Percentiles rank a stretch among this genome's conserved stretches.
These are phyloP conservation scores for Aphanomyces astaci DNA, from an alignment of 352 stramenopile genomes.

Conservation along the genomic window DNA sequence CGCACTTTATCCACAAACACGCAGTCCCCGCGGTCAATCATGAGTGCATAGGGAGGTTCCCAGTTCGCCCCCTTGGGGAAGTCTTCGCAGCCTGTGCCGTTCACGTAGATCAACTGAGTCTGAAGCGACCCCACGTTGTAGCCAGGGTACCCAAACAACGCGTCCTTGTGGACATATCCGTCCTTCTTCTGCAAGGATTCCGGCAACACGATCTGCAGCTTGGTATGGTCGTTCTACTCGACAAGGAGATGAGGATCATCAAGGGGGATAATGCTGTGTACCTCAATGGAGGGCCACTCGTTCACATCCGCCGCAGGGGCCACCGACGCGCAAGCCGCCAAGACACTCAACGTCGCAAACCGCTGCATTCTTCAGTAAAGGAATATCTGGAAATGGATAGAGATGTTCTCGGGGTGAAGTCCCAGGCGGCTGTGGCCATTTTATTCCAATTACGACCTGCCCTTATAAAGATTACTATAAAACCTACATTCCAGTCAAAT, in stretches of 20 bases:
- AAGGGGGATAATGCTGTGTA: constrained; percentile 28
- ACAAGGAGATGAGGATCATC: constrained; percentile 16
- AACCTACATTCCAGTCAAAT: neutral
- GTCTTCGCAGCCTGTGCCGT: constrained; percentile 67
- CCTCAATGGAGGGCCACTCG: constrained; percentile 74
- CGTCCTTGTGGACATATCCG: constrained; percentile 94
- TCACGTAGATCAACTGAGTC: constrained; percentile 86
- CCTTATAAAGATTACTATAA: neutral
- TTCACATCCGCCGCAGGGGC: constrained; percentile 55
- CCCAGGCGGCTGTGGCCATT: neutral
- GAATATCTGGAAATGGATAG: constrained; percentile 11
- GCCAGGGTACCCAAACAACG: constrained; percentile 92
- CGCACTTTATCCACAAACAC: constrained; percentile 96
- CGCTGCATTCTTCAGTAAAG: neutral
- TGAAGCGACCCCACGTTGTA: constrained; percentile 87
- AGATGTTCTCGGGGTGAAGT: constrained; percentile 8
- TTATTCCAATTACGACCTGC: neutral
- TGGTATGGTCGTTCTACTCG: constrained; percentile 75
- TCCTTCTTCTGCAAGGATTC: constrained; percentile 85
- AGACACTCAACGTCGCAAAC: constrained; percentile 5
- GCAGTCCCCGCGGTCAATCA: constrained; percentile 94
- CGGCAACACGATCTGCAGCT: constrained; percentile 84
- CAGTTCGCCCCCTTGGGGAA: constrained; percentile 63
- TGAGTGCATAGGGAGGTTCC: constrained; percentile 90
- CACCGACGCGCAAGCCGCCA: constrained; percentile 25